A percentile compares a stretch with the other conserved stretches of the same genome.
Evolutionary conservation across 139 green algal genomes (phyloP).

Genomic region (Volvox reticuliferus): DNA sequence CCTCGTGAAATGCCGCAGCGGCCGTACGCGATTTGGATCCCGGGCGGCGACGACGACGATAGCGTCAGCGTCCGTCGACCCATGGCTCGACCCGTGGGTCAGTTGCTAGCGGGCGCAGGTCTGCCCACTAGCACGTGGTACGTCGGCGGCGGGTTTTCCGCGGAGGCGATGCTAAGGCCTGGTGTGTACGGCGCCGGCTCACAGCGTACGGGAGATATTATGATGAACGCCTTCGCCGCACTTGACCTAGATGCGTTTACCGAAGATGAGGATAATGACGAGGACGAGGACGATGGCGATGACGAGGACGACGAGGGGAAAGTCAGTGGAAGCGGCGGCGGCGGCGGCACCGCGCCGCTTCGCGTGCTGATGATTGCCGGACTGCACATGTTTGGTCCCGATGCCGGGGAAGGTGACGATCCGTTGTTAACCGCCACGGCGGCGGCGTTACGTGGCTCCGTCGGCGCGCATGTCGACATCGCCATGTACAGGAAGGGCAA

Average conservation of each 20-base stretch:
- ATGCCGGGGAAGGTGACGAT: background rate
- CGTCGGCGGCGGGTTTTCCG: slow-evolving; percentile 8
- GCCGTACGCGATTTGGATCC: slow-evolving; percentile 35
- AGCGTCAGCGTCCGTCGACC: background rate
- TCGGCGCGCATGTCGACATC: background rate
- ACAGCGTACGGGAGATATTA: background rate
- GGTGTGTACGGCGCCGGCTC: background rate
- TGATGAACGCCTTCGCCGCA: background rate
- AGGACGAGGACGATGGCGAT: background rate
- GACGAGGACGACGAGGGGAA: background rate
- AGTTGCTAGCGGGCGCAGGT: slow-evolving; percentile 6
- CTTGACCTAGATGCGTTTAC: background rate
- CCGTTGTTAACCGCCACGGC: background rate
- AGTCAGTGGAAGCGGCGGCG: background rate
- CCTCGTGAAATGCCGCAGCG: background rate
- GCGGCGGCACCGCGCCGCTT: background rate
- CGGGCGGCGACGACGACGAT: background rate
- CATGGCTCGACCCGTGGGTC: slow-evolving; percentile 2
- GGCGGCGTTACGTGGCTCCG: background rate
- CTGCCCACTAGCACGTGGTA: slow-evolving; percentile 2
- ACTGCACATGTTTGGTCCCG: background rate
- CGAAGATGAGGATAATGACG: background rate
- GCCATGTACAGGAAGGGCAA: background rate
- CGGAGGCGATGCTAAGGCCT: background rate
- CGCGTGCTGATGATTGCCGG: slow-evolving; percentile 3